Conservation (phyloP, 345 rosid species). For the Ceriops decandra region DNA sequence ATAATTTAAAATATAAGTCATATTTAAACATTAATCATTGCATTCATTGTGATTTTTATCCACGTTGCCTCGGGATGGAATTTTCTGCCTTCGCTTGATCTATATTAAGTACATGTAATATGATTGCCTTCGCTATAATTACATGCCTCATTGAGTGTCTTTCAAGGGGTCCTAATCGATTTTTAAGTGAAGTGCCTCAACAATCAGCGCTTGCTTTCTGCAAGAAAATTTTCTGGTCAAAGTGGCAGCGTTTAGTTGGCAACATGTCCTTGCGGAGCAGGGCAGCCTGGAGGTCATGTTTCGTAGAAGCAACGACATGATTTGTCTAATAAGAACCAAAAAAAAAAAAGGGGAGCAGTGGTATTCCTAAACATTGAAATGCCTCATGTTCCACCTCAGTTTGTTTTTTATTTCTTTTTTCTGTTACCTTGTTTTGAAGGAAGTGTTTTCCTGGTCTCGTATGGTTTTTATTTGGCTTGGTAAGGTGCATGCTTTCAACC, state of each 20-base stretch:
- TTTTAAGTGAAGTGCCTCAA: not conserved
- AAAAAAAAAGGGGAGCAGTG: not conserved
- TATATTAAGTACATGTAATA: not conserved
- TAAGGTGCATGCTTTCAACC: not conserved
- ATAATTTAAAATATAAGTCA: too few species aligned
- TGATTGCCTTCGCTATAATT: conserved; percentile 7
- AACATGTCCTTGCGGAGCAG: conserved; percentile 16
- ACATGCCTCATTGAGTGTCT: not conserved
- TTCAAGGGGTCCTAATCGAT: not conserved
- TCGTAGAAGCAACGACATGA: not conserved
- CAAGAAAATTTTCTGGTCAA: not conserved
- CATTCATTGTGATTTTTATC: too few species aligned
- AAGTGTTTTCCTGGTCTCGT: not conserved
- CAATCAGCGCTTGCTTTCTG: not conserved
- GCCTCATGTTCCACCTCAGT: not conserved
- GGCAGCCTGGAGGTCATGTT: conserved; percentile 25
- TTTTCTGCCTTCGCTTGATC: not conserved
- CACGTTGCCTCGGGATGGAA: not conserved
- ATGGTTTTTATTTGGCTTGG: not conserved
- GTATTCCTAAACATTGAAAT: not conserved
- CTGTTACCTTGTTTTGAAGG: not conserved
- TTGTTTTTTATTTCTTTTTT: not conserved
- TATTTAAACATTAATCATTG: too few species aligned
- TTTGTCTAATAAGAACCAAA: too few species aligned
- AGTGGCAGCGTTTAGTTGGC: conserved; percentile 9